Percentiles rank a stretch among this genome's conserved stretches.
Evolutionary conservation across 331 rosid species (phyloP).

Genomic region (Saraca asoca): DNA sequence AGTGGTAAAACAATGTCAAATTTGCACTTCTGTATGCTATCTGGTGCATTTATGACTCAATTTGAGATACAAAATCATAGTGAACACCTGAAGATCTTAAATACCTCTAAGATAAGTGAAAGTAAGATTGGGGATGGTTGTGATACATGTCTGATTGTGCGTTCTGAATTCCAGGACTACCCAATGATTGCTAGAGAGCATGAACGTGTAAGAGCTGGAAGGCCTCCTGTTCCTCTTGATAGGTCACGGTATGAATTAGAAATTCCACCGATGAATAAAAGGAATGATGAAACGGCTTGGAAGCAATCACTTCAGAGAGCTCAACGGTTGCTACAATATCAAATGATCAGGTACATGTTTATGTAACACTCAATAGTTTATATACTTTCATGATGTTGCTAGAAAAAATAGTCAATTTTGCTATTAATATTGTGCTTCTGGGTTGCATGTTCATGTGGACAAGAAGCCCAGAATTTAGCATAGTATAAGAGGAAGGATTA

Average conservation of each 20-base stretch:
- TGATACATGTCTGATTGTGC: conserved; percentile 9
- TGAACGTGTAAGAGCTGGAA: conserved; percentile 90
- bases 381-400: not conserved
- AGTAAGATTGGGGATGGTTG: not conserved
- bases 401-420: not conserved
- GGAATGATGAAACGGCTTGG: conserved; percentile 92
- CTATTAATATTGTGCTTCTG: not conserved
- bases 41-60: not conserved
- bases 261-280: conserved; percentile 54
- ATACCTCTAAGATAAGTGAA: not conserved
- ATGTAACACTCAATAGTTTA: not conserved
- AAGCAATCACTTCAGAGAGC: conserved; percentile 74
- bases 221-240: conserved; percentile 81
- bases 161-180: conserved; percentile 56
- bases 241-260: conserved; percentile 69
- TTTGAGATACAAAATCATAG: not conserved
- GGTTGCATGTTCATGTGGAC: not conserved
- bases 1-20: not conserved
- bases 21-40: not conserved
- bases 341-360: conserved; percentile 60
- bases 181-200: conserved; percentile 93
- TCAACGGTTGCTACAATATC: conserved; percentile 77
- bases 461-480: not conserved
- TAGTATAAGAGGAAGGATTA: not conserved
- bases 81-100: not conserved